Evolutionary conservation across 2,329 filamentous ascomycete genomes (phyloP).

Genomic region (Lecanicillium sp.): DNA sequence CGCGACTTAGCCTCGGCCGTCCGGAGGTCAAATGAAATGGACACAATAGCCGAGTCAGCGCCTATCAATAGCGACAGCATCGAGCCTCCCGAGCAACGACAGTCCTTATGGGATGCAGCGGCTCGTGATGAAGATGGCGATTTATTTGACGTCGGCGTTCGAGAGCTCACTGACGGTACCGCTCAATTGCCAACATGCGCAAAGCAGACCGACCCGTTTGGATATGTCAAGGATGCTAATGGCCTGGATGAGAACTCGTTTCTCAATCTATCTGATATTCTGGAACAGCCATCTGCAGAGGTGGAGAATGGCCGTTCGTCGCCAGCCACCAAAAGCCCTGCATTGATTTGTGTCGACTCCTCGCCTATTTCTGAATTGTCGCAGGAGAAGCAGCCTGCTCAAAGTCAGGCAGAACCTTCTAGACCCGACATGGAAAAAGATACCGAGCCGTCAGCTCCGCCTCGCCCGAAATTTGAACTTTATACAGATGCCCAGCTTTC

Average conservation of each 20-base stretch:
- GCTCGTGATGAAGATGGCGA: conserved; percentile 58
- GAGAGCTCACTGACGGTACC: conserved; percentile 46
- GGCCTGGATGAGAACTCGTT: conserved; percentile 14
- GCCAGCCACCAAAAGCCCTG: not conserved
- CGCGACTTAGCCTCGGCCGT: conserved; percentile 55
- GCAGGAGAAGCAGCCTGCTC: not conserved
- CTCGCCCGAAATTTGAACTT: conserved; percentile 48
- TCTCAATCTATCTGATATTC: conserved; percentile 16
- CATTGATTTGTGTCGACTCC: not conserved
- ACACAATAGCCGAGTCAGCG: conserved; percentile 30
- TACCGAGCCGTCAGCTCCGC: too few relatives aligned
- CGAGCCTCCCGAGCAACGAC: conserved; percentile 20
- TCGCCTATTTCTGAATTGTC: too few relatives aligned
- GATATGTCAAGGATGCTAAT: conserved; percentile 20
- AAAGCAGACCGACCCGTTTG: conserved; percentile 28
- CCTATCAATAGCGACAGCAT: conserved; percentile 29
- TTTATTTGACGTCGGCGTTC: conserved; percentile 52
- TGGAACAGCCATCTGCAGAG: conserved; percentile 9
- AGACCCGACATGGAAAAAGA: too few relatives aligned
- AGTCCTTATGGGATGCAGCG: conserved; percentile 61
- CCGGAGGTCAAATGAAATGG: conserved; percentile 43
- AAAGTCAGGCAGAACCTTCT: not conserved
- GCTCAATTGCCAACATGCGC: conserved; percentile 17
- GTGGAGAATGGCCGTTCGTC: too few relatives aligned
- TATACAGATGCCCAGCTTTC: conserved; percentile 56